Evolutionary conservation across 805 yeast species (phyloP).

Genomic region (Saccharomycopsis babjevae): DNA sequence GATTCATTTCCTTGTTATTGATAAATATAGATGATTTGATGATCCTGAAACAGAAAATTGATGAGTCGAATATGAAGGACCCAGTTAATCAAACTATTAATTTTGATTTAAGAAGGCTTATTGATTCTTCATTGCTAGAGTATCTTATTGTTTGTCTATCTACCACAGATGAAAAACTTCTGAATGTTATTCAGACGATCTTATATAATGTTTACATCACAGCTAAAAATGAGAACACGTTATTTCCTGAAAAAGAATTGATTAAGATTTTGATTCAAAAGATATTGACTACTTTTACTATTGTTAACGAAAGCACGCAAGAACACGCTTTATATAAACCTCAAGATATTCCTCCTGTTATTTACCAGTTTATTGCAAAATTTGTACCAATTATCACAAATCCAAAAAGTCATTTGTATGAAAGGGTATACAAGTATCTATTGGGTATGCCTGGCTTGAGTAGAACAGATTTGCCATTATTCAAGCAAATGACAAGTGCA

Average conservation of each 20-base stretch:
- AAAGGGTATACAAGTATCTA: constrained; percentile 57
- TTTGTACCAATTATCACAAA: constrained; percentile 47
- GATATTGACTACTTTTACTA: constrained; percentile 27
- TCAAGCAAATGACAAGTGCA: constrained; percentile 24
- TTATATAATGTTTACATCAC: constrained; percentile 36
- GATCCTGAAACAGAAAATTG: constrained; percentile 18
- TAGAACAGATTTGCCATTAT: constrained; percentile 36
- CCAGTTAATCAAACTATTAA: neutral
- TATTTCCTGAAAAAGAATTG: constrained; percentile 45
- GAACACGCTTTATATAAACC: neutral
- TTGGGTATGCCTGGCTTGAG: constrained; percentile 34
- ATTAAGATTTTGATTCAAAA: constrained; percentile 44
- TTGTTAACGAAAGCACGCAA: constrained; percentile 13
- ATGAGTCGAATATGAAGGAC: constrained; percentile 20
- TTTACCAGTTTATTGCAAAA: constrained; percentile 46
- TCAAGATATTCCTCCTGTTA: constrained; percentile 32
- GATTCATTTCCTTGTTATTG: constrained; percentile 52
- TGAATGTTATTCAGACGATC: constrained; percentile 33
- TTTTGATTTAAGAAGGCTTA: constrained; percentile 45
- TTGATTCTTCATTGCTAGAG: constrained; percentile 47
- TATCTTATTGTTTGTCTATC: constrained; percentile 39
- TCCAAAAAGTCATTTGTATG: constrained; percentile 70
- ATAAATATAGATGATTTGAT: constrained; percentile 59
- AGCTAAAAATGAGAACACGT: constrained; percentile 29
- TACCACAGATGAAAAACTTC: constrained; percentile 23